phyloP scores from a whole-genome alignment of 208 protist genomes.

The Leishmania braziliensis region DNA sequence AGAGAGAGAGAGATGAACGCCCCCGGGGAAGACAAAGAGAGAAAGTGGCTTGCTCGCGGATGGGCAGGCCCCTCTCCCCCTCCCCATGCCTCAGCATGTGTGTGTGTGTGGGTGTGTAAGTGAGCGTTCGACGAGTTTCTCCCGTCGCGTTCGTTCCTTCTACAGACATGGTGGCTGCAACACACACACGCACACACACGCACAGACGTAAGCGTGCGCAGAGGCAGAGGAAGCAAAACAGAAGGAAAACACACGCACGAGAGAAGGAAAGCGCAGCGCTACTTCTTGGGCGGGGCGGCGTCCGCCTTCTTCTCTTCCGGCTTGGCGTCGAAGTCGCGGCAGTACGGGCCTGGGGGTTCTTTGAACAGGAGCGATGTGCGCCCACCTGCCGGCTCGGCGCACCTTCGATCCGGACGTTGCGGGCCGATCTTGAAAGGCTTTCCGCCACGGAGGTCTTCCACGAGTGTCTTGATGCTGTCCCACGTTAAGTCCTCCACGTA shows the following conservation, averaged over 20 bases:
- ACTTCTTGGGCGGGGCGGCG: slow-evolving; percentile 33
- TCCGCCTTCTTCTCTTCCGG: slow-evolving; percentile 57
- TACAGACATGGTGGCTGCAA: neutral
- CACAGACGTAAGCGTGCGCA: slow-evolving; percentile 3
- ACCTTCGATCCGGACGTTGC: slow-evolving; percentile 68
- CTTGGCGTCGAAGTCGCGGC: slow-evolving; percentile 81
- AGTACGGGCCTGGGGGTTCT: slow-evolving; percentile 83
- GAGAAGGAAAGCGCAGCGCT: neutral
- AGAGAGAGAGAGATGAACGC: neutral
- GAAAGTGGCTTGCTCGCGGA: too few relatives aligned
- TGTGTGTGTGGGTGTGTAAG: slow-evolving; percentile 5
- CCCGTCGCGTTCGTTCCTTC: too few relatives aligned
- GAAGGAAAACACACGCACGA: slow-evolving; percentile 3
- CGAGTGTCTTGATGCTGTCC: slow-evolving; percentile 80
- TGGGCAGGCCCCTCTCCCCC: too few relatives aligned
- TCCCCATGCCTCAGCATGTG: too few relatives aligned
- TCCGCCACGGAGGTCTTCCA: slow-evolving; percentile 80
- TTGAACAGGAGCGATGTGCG: slow-evolving; percentile 88
- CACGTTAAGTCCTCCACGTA: slow-evolving; percentile 91
- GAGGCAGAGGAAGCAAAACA: slow-evolving; percentile 6
- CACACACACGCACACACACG: neutral
- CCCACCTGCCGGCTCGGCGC: slow-evolving; percentile 78
- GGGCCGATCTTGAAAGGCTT: slow-evolving; percentile 77
- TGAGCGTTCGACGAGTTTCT: too few relatives aligned
- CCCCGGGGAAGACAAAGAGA: neutral